phyloP scores from a whole-genome alignment of 2,329 filamentous ascomycete genomes.

The Teratosphaeria pseudoeucalypti region DNA sequence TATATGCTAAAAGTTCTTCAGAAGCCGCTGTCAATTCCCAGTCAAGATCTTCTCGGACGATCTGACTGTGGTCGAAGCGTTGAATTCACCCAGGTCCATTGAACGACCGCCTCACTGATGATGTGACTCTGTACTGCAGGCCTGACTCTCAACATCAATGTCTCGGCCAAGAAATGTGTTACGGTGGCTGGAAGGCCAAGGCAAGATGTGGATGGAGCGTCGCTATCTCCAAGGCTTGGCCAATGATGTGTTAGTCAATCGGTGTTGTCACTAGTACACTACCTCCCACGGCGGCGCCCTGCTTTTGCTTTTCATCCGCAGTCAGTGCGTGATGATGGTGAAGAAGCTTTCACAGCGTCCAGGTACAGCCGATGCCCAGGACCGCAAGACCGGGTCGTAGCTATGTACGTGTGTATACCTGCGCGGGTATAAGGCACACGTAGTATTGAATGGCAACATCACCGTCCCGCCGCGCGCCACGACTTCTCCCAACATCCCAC shows the following conservation, averaged over 20 bases:
- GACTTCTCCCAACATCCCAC: background rate
- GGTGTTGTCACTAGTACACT: background rate
- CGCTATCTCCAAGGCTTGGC: background rate
- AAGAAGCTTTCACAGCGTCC: background rate
- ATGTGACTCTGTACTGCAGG: no score
- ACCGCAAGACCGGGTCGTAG: background rate
- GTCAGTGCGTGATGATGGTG: background rate
- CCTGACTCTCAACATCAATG: no score
- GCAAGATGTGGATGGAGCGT: background rate
- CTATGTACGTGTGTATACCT: background rate
- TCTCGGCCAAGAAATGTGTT: no score
- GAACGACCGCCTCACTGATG: background rate
- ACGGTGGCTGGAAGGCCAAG: no score
- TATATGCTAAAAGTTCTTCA: background rate
- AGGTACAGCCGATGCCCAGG: background rate
- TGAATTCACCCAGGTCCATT: no score
- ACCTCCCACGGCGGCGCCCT: background rate
- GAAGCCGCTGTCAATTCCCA: background rate
- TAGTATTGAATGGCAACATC: background rate
- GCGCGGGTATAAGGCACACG: no score
- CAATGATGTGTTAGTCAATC: background rate
- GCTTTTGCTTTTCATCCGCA: background rate
- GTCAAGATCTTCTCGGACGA: background rate
- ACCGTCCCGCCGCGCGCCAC: background rate
- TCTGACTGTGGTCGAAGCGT: background rate